Conservation (phyloP, 352 stramenopile species). For the Elongisporangium undulatum region DNA sequence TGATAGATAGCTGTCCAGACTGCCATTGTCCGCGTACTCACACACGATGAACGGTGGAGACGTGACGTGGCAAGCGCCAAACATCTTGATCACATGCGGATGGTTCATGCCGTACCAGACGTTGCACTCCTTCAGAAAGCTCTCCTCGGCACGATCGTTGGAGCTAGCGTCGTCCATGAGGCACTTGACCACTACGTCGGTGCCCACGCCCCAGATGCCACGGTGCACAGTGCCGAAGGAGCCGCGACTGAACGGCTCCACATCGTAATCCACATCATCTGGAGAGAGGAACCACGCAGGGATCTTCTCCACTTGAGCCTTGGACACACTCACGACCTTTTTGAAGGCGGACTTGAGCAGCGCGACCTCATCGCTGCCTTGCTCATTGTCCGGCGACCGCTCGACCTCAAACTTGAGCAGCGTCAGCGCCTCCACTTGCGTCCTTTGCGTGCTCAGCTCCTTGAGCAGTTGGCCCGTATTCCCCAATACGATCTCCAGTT, state of each 20-base stretch:
- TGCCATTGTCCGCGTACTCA: slow-evolving; percentile 9
- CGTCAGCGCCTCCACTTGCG: slow-evolving; percentile 14
- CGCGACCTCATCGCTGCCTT: slow-evolving; percentile 1
- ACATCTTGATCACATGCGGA: slow-evolving; percentile 18
- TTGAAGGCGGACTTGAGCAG: slow-evolving; percentile 2
- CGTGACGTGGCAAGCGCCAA: slow-evolving; percentile 19
- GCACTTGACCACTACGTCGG: slow-evolving; percentile 21
- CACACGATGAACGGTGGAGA: slow-evolving; percentile 12
- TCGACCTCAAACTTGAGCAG: slow-evolving; percentile 17
- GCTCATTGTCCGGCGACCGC: neutral
- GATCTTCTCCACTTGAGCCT: slow-evolving; percentile 8
- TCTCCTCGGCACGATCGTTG: neutral
- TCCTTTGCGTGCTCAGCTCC: slow-evolving; percentile 13
- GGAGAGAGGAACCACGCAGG: slow-evolving; percentile 8
- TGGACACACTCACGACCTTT: slow-evolving; percentile 3
- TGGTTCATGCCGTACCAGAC: slow-evolving; percentile 20
- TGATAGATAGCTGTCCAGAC: slow-evolving; percentile 12
- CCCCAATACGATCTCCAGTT: slow-evolving; percentile 5
- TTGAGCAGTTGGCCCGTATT: slow-evolving; percentile 13
- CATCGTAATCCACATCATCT: slow-evolving; percentile 10
- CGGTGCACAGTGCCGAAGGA: slow-evolving; percentile 10
- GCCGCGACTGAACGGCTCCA: slow-evolving; percentile 3
- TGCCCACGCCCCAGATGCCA: slow-evolving; percentile 8
- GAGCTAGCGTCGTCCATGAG: slow-evolving; percentile 4
- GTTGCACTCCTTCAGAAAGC: slow-evolving; percentile 14